These are phyloP conservation scores for Penicillium samsonianum DNA, from an alignment of 495 filamentous ascomycete species.

Conservation along the genomic window DNA sequence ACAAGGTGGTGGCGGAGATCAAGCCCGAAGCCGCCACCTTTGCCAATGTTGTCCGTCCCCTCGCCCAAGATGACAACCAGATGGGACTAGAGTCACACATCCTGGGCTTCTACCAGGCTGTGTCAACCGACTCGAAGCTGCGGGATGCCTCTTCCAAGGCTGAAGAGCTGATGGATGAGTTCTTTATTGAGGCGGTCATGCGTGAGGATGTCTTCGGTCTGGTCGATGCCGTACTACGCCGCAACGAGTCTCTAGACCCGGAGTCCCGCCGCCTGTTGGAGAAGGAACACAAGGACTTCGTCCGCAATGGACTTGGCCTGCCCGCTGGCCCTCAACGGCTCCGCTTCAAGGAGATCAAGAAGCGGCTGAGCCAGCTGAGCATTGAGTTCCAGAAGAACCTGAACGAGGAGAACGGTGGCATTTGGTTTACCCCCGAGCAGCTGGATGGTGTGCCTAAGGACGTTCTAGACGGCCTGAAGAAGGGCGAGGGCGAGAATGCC, in stretches of 20 bases:
- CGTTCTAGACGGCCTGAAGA: slow-evolving; percentile 62
- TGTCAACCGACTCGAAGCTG: slow-evolving; percentile 66
- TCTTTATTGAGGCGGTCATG: slow-evolving; percentile 65
- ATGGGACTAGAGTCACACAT: slow-evolving; percentile 61
- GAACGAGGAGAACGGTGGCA: slow-evolving; percentile 67
- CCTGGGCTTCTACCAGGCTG: slow-evolving; percentile 77
- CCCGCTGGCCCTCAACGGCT: slow-evolving; percentile 62
- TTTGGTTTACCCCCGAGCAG: slow-evolving; percentile 65
- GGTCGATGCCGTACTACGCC: slow-evolving; percentile 60
- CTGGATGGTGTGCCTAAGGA: slow-evolving; percentile 66
- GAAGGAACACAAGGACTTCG: slow-evolving; percentile 67
- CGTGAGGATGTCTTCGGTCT: slow-evolving; percentile 67
- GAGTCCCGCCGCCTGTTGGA: slow-evolving; percentile 65
- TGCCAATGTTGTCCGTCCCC: slow-evolving; percentile 61
- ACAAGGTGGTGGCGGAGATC: slow-evolving; percentile 71
- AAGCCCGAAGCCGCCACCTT: slow-evolving; percentile 66
- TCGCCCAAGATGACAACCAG: slow-evolving; percentile 67
- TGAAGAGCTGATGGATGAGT: slow-evolving; percentile 67
- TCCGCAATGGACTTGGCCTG: slow-evolving; percentile 62
- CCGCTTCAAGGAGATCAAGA: slow-evolving; percentile 74
- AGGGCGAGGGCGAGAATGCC: slow-evolving; percentile 68
- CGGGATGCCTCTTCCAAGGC: slow-evolving; percentile 71
- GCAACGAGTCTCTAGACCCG: slow-evolving; percentile 60
- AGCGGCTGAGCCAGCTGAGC: slow-evolving; percentile 62
- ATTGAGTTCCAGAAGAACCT: slow-evolving; percentile 70